Evolutionary conservation across 202 grass and related monocot species (phyloP), one percentile per base, ranked within the genome.

Genomic region (Eragrostis tef): DNA sequence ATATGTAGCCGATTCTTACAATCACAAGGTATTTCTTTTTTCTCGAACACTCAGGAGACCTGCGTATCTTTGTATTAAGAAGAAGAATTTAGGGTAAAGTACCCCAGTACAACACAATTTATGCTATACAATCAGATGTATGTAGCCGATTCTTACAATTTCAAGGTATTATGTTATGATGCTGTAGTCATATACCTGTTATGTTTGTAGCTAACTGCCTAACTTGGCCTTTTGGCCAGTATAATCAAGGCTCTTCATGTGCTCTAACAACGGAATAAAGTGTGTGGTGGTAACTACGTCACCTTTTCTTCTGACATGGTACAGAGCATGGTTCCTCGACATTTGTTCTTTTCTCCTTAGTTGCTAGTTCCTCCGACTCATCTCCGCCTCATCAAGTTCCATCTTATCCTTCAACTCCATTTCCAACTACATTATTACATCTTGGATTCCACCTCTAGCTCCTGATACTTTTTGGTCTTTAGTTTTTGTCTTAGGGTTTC

Each of bases 1-100:
- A 83, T 98, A 98, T 79, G 41, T 98, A 82, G 90, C 95, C 52
- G 95, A 98, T 90, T 94, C 95, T 59, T 98, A 98, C 66, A 98
- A 98, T 73, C 95, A 98, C 88, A 94, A 98, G 95, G 95, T n/a
- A n/a, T n/a, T n/a, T n/a, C n/a, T n/a, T n/a, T n/a, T n/a, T n/a
- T n/a, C n/a, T n/a, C n/a, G n/a, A n/a, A n/a, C n/a, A n/a, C n/a
- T n/a, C n/a, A n/a, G n/a, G n/a, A n/a, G n/a, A n/a, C n/a, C n/a
- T n/a, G n/a, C n/a, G n/a, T n/a, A n/a, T n/a, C n/a, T n/a, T n/a
- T n/a, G n/a, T n/a, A n/a, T n/a, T n/a, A n/a, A n/a, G n/a, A n/a
- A n/a, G n/a, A n/a, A n/a, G n/a, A n/a, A n/a, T n/a, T n/a, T n/a
- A n/a, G n/a, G n/a, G n/a, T n/a, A n/a, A n/a, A n/a, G n/a, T n/a